Base-by-base conservation (phyloP, 2,329 filamentous ascomycete species). In the Fusarium sulawesiense region DNA sequence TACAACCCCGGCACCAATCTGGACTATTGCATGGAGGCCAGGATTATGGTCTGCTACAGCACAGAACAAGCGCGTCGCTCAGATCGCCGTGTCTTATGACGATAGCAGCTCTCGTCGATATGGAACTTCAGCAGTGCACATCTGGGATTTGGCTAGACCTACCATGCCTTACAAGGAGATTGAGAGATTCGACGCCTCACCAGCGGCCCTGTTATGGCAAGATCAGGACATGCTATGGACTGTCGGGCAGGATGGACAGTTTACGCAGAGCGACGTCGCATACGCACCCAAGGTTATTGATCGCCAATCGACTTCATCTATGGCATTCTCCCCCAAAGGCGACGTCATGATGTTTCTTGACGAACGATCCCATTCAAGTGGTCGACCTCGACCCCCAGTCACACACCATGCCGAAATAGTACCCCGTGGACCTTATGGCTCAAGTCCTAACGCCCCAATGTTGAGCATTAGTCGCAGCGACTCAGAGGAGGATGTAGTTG, bases 111-210 rank as follows among this genome's bases (percentile, higher is more conserved):
- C 83, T 45, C 85, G 84, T 60, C 82, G 84, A 11, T 85, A 85
- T 56, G 88, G 88, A 44, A 86, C 87, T 45, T 86, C 84, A 29
- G 82, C 84, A 0, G 87, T 91, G 16, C 89, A 92, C 60, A 82
- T 92, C 21, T 92, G 89, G 89, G 90, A 92, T 74, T 79, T 92
- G n/a, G 89, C 88, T 9, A 83, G 90, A 32, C 88, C 89, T 2
- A 87, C 88, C 3, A 85, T 92, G 82, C 89, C 89, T 0, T 91
- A 89, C 74, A 90, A 90, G 68, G 87, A 90, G 71, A 85, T 92
- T 48, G 86, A 89, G 62, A 80, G 85, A 41, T 91, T 90, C 68
- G 85, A 87, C 23, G 82, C 76, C 29, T 85, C 88, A 4, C 89
- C 89, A 2, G 84, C 83, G 11, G 85, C 85, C 3, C 76, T 92